A percentile compares a stretch with the other conserved stretches of the same genome.
These are phyloP conservation scores for Laetiporus sulphureus DNA, from an alignment of 1,284 basidiomycete species.

Conservation along the genomic window DNA sequence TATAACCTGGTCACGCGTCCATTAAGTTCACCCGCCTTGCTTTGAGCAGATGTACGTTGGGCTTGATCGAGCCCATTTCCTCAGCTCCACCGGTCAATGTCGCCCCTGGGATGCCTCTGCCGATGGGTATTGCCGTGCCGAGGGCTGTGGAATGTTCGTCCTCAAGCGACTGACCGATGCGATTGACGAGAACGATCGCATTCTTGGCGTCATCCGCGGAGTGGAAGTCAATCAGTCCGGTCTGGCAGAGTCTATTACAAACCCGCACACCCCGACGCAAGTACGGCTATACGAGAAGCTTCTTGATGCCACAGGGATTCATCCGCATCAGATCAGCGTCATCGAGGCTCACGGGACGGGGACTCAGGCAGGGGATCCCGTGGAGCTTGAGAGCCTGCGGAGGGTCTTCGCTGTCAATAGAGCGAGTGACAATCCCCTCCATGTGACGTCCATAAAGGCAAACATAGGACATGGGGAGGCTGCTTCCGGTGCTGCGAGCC, in stretches of 20 bases:
- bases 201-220: slow-evolving; percentile 62
- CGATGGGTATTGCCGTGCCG: slow-evolving; percentile 67
- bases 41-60: slow-evolving; percentile 56
- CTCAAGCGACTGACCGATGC: slow-evolving; percentile 66
- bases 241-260: slow-evolving; percentile 58
- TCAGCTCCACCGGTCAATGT: slow-evolving; percentile 61
- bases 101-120: slow-evolving; percentile 65
- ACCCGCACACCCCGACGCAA: slow-evolving; percentile 61
- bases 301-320: slow-evolving; percentile 39
- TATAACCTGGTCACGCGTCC: slow-evolving; percentile 1
- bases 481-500: slow-evolving; percentile 63
- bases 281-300: slow-evolving; percentile 43
- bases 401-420: slow-evolving; percentile 42
- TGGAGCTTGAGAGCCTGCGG: slow-evolving; percentile 57
- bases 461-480: slow-evolving; percentile 73
- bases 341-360: slow-evolving; percentile 70
- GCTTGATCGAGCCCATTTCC: slow-evolving; percentile 61
- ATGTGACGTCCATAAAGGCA: slow-evolving; percentile 62
- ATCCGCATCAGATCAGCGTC: slow-evolving; percentile 44
- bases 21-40: too few relatives aligned
- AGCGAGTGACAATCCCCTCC: slow-evolving; percentile 41
- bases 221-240: slow-evolving; percentile 67
- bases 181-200: slow-evolving; percentile 52
- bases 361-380: slow-evolving; percentile 60
- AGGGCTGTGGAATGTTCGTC: slow-evolving; percentile 67